Base-by-base conservation (phyloP, 306 rosid genomes). In the Canavalia ensiformis region DNA sequence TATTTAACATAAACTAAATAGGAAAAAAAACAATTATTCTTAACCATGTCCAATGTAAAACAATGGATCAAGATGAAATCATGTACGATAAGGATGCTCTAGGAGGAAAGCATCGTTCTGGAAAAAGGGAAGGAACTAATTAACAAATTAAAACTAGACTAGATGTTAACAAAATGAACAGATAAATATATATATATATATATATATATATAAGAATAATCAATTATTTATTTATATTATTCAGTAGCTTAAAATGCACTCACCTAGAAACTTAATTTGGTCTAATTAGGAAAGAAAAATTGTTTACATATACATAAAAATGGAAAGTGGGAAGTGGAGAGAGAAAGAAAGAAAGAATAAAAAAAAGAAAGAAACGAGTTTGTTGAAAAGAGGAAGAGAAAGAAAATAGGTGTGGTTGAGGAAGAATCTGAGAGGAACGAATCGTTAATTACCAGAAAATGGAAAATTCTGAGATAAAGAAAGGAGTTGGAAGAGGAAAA, bases 31-130 rank as follows among this genome's bases (percentile, higher is more conserved):
- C 47, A 33, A 13, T 13, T 46, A 75, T 46, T 35, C 10, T 56
- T 5, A 9, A 39, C 29, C 28, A 74, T 28, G 55, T 4, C 35
- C 55, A 25, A 1, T 8, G 6, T 13, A 49, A 1, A 70, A 49
- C 31, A 30, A 62, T 46, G 72, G 72, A 62, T 76, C 72, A 6
- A 76, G 72, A 50, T 34, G 41, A 62, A 47, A 63, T 62, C 47
- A 62, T 62, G 12, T 34, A 34, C 29, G 3, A 28, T 8, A 57
- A 45, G 7, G 68, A 1, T n/a, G 29, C 78, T 74, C 8, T 6
- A 28, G 54, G n/a, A 13, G 28, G 37, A 28, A 25, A 65, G 12
- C 39, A 1, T 65, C 31, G 30, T 65, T 6, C 29, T 39, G 51
- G 72, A 44, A 5, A 0, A 46, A 29, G 8, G 31, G 46, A 59